These are phyloP conservation scores for Stemphylium beticola DNA, from an alignment of 2,329 filamentous ascomycete species.

Conservation along the genomic window DNA sequence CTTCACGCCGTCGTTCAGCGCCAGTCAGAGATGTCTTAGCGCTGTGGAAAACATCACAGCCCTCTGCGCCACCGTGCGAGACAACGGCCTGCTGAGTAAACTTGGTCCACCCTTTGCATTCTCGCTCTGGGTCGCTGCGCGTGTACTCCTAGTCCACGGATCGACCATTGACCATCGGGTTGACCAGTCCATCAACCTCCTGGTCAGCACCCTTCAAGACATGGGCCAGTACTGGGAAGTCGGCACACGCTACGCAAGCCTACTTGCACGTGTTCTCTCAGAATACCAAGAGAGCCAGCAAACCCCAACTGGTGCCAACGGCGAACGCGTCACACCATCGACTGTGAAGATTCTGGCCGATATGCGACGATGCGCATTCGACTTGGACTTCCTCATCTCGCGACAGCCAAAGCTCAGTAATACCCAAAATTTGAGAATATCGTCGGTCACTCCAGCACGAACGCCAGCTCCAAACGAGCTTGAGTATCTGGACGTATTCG, in stretches of 20 bases:
- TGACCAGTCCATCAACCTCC: conserved; percentile 77
- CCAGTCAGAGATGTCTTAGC: conserved; percentile 79
- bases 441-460: conserved; percentile 62
- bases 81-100: conserved; percentile 74
- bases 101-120: conserved; percentile 92
- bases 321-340: conserved; percentile 77
- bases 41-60: conserved; percentile 75
- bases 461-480: conserved; percentile 81
- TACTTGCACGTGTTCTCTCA: conserved; percentile 82
- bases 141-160: conserved; percentile 85
- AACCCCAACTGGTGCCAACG: conserved; percentile 60
- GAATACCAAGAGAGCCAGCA: conserved; percentile 82
- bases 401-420: conserved; percentile 66
- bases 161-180: conserved; percentile 87
- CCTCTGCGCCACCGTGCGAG: conserved; percentile 78
- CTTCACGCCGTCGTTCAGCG: conserved; percentile 87
- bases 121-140: conserved; percentile 88
- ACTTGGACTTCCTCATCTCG: conserved; percentile 87
- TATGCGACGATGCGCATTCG: conserved; percentile 89
- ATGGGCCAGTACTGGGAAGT: conserved; percentile 88
- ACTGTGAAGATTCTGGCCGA: conserved; percentile 87
- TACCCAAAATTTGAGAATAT: conserved; percentile 40
- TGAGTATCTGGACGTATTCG: conserved; percentile 90
- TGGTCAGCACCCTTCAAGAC: conserved; percentile 80
- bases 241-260: conserved; percentile 77